Percentiles rank a stretch among this genome's conserved stretches.
Conservation (phyloP, 768 basidiomycete species). For the Termitomyces sp. region DNA sequence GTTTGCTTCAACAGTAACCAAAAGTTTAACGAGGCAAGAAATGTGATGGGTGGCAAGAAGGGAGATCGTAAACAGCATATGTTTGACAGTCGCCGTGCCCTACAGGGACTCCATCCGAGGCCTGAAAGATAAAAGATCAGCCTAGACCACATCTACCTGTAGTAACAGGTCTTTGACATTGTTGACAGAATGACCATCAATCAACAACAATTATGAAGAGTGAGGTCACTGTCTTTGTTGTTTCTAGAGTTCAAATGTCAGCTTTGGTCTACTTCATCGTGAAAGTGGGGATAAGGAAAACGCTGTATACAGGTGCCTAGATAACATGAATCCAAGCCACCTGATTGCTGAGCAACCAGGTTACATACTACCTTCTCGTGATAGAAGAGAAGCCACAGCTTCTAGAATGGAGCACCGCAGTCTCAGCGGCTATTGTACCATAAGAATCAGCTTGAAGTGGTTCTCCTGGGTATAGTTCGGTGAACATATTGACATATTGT, state of each 20-base stretch:
- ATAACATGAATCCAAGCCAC: not conserved
- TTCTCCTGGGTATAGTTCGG: not conserved
- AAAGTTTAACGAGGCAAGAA: not conserved
- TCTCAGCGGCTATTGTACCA: not conserved
- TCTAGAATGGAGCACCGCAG: not conserved
- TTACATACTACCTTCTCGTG: not conserved
- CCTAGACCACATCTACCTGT: slow-evolving; percentile 8
- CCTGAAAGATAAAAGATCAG: slow-evolving; percentile 2
- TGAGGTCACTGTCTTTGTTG: not conserved
- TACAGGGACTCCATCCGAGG: not conserved
- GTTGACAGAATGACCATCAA: not conserved
- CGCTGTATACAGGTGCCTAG: not conserved
- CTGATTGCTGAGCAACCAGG: not conserved
- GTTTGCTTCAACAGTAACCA: not conserved
- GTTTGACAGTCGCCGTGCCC: not conserved
- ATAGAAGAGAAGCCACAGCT: slow-evolving; percentile 1
- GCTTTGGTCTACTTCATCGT: not conserved
- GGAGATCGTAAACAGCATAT: slow-evolving; percentile 1
- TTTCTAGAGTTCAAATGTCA: not conserved
- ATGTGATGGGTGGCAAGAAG: slow-evolving; percentile 1
- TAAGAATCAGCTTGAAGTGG: not conserved
- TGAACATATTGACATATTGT: not conserved
- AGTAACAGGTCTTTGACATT: not conserved
- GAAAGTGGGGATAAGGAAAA: not conserved
- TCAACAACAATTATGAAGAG: not conserved